phyloP scores from a whole-genome alignment of 768 basidiomycete genomes.

The Amanita pseudoporphyria region DNA sequence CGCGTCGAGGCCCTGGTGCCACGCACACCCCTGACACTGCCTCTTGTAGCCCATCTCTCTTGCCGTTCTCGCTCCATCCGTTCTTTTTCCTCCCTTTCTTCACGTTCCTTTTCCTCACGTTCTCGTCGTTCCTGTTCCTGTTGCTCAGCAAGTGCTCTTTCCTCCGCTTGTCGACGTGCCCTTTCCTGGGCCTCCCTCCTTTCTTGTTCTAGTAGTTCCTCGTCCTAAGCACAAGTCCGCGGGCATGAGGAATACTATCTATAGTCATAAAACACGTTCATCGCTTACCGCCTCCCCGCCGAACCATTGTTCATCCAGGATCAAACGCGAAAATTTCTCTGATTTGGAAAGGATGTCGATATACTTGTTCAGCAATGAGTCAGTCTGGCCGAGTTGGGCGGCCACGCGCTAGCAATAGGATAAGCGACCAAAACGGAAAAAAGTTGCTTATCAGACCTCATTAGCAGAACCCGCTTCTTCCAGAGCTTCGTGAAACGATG shows the following conservation, averaged over 20 bases:
- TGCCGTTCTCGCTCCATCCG: slow-evolving; percentile 36
- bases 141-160: slow-evolving; percentile 24
- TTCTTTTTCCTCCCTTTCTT: slow-evolving; percentile 34
- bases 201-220: slow-evolving; percentile 41
- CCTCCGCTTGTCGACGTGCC: slow-evolving; percentile 35
- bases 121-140: slow-evolving; percentile 36
- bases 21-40: slow-evolving; percentile 60
- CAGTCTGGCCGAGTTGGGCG: slow-evolving; percentile 58
- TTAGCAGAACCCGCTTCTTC: slow-evolving; percentile 56
- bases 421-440: not conserved
- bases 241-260: slow-evolving; percentile 4
- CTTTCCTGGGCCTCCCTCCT: slow-evolving; percentile 31
- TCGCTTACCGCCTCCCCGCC: slow-evolving; percentile 59
- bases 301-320: slow-evolving; percentile 71
- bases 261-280: not conserved
- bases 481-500: slow-evolving; percentile 59
- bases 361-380: slow-evolving; percentile 69
- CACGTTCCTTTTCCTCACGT: slow-evolving; percentile 37
- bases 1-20: slow-evolving; percentile 62
- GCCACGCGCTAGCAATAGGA: slow-evolving; percentile 44
- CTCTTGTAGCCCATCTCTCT: slow-evolving; percentile 34
- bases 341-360: slow-evolving; percentile 59
- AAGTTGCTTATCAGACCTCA: slow-evolving; percentile 36
- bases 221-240: slow-evolving; percentile 38
- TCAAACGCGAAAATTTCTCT: slow-evolving; percentile 54